These are phyloP conservation scores for Lactifluus pinguis DNA, from an alignment of 768 basidiomycete species.

Conservation along the genomic window DNA sequence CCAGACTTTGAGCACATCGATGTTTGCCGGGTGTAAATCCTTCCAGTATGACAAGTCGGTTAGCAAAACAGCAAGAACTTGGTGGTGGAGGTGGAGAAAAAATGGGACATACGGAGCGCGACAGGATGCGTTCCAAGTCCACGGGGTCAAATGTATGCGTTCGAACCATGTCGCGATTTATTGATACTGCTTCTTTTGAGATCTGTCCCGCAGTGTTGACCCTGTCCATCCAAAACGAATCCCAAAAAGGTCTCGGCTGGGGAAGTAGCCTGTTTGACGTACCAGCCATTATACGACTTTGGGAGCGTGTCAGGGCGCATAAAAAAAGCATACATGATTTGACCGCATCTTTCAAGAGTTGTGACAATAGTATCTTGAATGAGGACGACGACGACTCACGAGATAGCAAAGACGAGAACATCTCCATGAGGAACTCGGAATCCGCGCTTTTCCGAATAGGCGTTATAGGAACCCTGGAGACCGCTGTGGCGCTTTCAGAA, in stretches of 20 bases:
- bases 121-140: slow-evolving; percentile 3
- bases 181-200: slow-evolving; percentile 2
- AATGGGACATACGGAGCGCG: slow-evolving; percentile 1
- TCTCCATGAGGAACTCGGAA: slow-evolving; percentile 77
- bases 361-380: neutral
- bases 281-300: slow-evolving; percentile 71
- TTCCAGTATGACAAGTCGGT: neutral
- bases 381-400: slow-evolving; percentile 33
- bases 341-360: slow-evolving; percentile 50
- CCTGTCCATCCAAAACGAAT: slow-evolving; percentile 6
- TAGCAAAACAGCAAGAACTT: neutral
- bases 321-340: slow-evolving; percentile 77
- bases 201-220: slow-evolving; percentile 14
- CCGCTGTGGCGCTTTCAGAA: slow-evolving; percentile 40
- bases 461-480: slow-evolving; percentile 83
- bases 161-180: slow-evolving; percentile 10
- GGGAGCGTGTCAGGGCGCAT: slow-evolving; percentile 78
- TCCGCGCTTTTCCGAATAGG: slow-evolving; percentile 55
- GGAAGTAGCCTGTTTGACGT: slow-evolving; percentile 18
- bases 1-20: neutral
- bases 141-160: neutral
- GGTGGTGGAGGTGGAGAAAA: neutral
- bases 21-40: slow-evolving; percentile 7
- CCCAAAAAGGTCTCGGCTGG: slow-evolving; percentile 4
- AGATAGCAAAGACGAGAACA: slow-evolving; percentile 68